Conservation (phyloP, 805 yeast genomes). For the Ogataea parapolymorpha region DNA sequence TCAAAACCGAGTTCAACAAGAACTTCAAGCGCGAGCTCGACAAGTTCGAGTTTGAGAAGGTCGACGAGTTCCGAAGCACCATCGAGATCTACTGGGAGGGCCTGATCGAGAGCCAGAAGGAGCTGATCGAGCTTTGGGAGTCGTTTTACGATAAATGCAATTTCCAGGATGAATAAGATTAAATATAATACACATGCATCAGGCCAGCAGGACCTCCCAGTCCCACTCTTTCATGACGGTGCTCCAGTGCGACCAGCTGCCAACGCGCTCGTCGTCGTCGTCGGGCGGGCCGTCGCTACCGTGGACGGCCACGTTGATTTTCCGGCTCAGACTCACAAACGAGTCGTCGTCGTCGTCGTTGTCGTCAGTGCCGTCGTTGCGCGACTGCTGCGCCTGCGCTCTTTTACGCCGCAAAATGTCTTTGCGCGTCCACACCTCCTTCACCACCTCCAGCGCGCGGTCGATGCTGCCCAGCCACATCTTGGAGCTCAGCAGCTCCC, state of each 20-base stretch:
- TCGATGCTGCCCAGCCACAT: slow-evolving; percentile 68
- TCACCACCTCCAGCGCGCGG: slow-evolving; percentile 62
- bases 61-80: slow-evolving; percentile 80
- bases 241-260: slow-evolving; percentile 61
- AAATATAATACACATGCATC: slow-evolving; percentile 8
- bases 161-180: slow-evolving; percentile 20
- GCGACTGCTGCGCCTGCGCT: slow-evolving; percentile 10
- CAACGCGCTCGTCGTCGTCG: slow-evolving; percentile 38
- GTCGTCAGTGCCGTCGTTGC: slow-evolving; percentile 8
- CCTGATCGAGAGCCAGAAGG: slow-evolving; percentile 90
- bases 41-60: slow-evolving; percentile 68
- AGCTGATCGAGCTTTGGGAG: slow-evolving; percentile 83
- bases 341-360: slow-evolving; percentile 20
- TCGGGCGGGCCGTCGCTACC: slow-evolving; percentile 41
- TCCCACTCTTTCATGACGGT: slow-evolving; percentile 73
- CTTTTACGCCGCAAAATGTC: slow-evolving; percentile 40
- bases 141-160: slow-evolving; percentile 65
- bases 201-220: slow-evolving; percentile 66
- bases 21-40: slow-evolving; percentile 67
- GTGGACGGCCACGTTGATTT: slow-evolving; percentile 35
- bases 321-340: slow-evolving; percentile 24
- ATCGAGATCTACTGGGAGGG: slow-evolving; percentile 90
- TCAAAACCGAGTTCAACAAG: slow-evolving; percentile 61
- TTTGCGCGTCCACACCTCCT: slow-evolving; percentile 68
- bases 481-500: slow-evolving; percentile 50